Evolutionary conservation across 78 protist species (phyloP), one percentile per base, ranked within the genome.

Genomic region (Monosiga brevicollis): DNA sequence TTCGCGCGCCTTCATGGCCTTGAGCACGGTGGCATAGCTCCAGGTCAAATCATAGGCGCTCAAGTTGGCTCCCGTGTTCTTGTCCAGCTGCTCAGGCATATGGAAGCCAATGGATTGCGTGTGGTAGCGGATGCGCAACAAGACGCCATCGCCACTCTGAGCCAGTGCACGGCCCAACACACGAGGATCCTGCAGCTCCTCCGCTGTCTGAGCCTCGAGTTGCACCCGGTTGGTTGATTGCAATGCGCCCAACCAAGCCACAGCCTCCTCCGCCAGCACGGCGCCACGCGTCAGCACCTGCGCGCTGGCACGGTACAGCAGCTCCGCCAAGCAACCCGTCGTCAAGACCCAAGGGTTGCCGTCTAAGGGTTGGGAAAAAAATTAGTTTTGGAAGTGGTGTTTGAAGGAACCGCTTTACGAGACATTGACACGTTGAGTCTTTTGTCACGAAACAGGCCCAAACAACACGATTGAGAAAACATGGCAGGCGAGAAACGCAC

Each of bases 281-380:
- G 2, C 26, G 74, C 74, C 34, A 22, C 15, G 35, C 35, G 10
- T n/a, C 70, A 40, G n/a, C n/a, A 15, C 82, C n/a, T 6, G 6
- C 34, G 37, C 26, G 10, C 20, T 32, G 25, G 76, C 82, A 2
- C 82, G 82, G 35, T 79, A 79, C 40, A 39, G 39, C n/a, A 79
- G 24, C 73, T 79, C 42, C 20, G 82, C 82, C 23, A 79, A 38
- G 2, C 41, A 20, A 1, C 39, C 82, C 40, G 62, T 36, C 35
- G 72, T 42, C 37, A 79, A 62, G n/a, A 79, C 32, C 82, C 82
- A 79, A 2, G 82, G 82, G 73, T 79, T 79, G 82, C 82, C 82
- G 62, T 15, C 62, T 49, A 15, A n/a, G n/a, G n/a, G n/a, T n/a
- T n/a, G n/a, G n/a, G n/a, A n/a, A n/a, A n/a, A n/a, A n/a, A n/a